These are phyloP conservation scores for Plasmodium vinckei DNA, from an alignment of 169 alveolate genomes.

Conservation along the genomic window DNA sequence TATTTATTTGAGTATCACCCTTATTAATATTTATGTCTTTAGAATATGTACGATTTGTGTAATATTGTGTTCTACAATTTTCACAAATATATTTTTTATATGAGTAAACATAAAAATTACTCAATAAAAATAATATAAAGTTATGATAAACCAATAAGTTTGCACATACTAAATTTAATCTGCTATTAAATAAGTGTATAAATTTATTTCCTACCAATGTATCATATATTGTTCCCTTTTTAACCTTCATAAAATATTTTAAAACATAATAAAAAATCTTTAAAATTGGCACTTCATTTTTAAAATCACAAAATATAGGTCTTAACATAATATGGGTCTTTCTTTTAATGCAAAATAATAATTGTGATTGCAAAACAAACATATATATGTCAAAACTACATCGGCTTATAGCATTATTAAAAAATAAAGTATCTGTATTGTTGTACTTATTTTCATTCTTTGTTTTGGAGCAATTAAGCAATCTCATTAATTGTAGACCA, in stretches of 20 bases:
- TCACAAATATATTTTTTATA: too few species aligned
- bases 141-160: conserved; percentile 45
- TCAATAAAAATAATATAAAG: conserved; percentile 31
- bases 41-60: not conserved
- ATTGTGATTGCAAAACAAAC: conserved; percentile 19
- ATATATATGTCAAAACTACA: conserved; percentile 61
- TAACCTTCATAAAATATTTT: conserved; percentile 24
- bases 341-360: conserved; percentile 23
- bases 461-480: not conserved
- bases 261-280: conserved; percentile 26
- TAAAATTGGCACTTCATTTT: conserved; percentile 12
- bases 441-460: not conserved
- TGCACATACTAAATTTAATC: conserved; percentile 22
- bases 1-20: not conserved
- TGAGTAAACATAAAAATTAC: conserved; percentile 5
- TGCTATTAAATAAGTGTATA: conserved; percentile 25
- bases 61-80: not conserved
- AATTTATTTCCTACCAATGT: conserved; percentile 3
- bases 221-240: conserved; percentile 12
- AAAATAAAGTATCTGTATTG: not conserved
- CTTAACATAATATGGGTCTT: not conserved
- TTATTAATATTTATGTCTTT: not conserved
- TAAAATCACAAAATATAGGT: conserved; percentile 14
- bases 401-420: conserved; percentile 8
- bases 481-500: conserved; percentile 16